phyloP scores from a whole-genome alignment of 2,329 filamentous ascomycete genomes.

The Bipolaris victoriae region DNA sequence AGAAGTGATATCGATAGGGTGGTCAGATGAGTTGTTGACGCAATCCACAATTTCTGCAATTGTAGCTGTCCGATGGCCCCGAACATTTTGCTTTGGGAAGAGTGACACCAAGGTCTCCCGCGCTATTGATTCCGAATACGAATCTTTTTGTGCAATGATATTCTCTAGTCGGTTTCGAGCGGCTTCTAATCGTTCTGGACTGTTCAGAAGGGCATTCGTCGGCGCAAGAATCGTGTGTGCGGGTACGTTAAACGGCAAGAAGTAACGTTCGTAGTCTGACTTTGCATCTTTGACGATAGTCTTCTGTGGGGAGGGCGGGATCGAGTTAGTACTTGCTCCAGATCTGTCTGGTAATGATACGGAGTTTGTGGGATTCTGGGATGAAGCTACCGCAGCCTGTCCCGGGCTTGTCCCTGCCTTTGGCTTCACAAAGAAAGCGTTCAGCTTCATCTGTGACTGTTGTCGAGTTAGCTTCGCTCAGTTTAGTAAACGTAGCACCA shows the following conservation, averaged over 20 bases:
- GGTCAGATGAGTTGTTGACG: conserved; percentile 51
- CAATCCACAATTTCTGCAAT: conserved; percentile 52
- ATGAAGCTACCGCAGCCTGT: conserved; percentile 39
- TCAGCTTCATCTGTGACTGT: conserved; percentile 51
- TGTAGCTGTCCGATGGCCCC: conserved; percentile 27
- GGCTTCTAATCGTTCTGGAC: conserved; percentile 34
- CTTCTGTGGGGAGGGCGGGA: conserved; percentile 46
- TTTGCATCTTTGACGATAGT: conserved; percentile 38
- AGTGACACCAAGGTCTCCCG: conserved; percentile 25
- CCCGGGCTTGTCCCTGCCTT: conserved; percentile 41
- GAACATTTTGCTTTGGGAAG: conserved; percentile 21
- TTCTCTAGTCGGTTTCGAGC: conserved; percentile 39
- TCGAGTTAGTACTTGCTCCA: conserved; percentile 33
- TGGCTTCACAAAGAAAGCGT: conserved; percentile 54
- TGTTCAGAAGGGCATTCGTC: conserved; percentile 46
- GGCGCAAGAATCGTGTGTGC: conserved; percentile 74
- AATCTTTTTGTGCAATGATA: conserved; percentile 26
- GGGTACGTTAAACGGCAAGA: conserved; percentile 82
- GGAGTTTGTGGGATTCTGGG: conserved; percentile 41
- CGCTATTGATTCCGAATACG: conserved; percentile 21
- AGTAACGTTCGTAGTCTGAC: conserved; percentile 64
- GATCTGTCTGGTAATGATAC: conserved; percentile 34
- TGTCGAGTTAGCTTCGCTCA: conserved; percentile 24
- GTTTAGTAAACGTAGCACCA: not conserved
- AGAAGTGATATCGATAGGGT: conserved; percentile 53